Evolutionary conservation across 257 asterid species (phyloP), one percentile per base, ranked within the genome.

Genomic region (Nicotiana paniculata): DNA sequence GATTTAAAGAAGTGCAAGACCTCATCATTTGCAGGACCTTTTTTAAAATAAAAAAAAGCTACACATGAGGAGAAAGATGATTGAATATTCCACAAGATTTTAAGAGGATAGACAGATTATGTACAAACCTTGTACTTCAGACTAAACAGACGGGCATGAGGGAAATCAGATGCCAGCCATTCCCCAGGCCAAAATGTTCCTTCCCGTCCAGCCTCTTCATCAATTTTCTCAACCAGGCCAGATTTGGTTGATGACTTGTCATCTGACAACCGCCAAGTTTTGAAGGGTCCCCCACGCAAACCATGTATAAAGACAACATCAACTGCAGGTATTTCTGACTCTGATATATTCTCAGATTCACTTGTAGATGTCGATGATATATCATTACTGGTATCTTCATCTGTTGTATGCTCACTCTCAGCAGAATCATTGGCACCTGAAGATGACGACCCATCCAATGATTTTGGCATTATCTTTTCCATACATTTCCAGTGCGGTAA

Each of bases 111-210:
- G 28, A 15, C 9, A 21, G 48, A 62, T 68, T 69, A 70, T 26
- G 79, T 81, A 80, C 83, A 53, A 81, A 94, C 99, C 99, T 92
- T 96, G 92, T 96, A 96, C 87, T 89, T 93, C 85, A 96, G 90
- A 88, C 95, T 96, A 89, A 94, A 94, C 85, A 94, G 85, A 66
- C 99, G 98, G 13, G 99, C 99, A 86, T 90, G 89, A 84, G 99
- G 97, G 81, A 93, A 94, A 88, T 96, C 99, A 86, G 90, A 91
- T 77, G 97, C 89, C 85, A 96, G 98, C 99, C 99, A 96, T 85
- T 94, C 98, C 81, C 93, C 98, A 24, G 99, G 99, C 99, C 99
- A 96, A 81, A 96, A 94, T 77, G 99, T 92, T 87, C 99, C 99
- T 77, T 90, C 93, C 85, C 89, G 93, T 78, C 99, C 99, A 66